Conservation (phyloP, 2,329 filamentous ascomycete genomes). For the Bisporella sp. region DNA sequence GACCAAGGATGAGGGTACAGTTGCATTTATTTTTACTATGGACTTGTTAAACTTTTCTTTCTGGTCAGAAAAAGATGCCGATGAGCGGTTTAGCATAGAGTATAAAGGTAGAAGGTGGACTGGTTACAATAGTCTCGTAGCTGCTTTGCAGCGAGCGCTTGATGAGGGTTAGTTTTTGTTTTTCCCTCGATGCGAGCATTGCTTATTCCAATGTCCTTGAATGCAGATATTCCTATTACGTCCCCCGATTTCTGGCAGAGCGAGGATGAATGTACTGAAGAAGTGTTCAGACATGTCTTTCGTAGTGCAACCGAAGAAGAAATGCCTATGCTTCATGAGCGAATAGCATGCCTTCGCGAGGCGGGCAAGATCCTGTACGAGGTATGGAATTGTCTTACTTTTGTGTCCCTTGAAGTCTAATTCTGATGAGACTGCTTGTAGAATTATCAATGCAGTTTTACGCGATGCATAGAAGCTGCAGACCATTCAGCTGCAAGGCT, state of each 20-base stretch:
- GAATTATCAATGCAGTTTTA: slow-evolving; percentile 70
- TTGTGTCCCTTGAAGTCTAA: neutral
- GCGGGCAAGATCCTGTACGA: slow-evolving; percentile 74
- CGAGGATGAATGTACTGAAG: slow-evolving; percentile 67
- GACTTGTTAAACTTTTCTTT: slow-evolving; percentile 96
- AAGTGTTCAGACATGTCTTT: slow-evolving; percentile 71
- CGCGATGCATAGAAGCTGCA: slow-evolving; percentile 66
- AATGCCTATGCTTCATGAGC: slow-evolving; percentile 76
- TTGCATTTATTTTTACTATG: slow-evolving; percentile 96
- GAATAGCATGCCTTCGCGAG: slow-evolving; percentile 73
- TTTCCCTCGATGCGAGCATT: neutral
- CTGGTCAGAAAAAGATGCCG: slow-evolving; percentile 65
- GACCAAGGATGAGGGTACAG: slow-evolving; percentile 67
- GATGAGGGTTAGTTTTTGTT: slow-evolving; percentile 61
- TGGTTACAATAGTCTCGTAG: slow-evolving; percentile 92
- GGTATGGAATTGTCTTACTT: slow-evolving; percentile 37
- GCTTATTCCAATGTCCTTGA: slow-evolving; percentile 13
- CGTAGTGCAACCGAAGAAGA: slow-evolving; percentile 78
- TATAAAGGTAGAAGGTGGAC: slow-evolving; percentile 82
- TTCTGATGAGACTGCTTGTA: slow-evolving; percentile 28
- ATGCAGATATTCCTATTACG: slow-evolving; percentile 75
- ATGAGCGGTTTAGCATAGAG: slow-evolving; percentile 74
- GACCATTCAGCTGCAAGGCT: slow-evolving; percentile 74
- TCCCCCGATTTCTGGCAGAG: slow-evolving; percentile 81
- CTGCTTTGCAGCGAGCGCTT: slow-evolving; percentile 75